A percentile compares a stretch with the other conserved stretches of the same genome.
Conservation (phyloP, 2,329 filamentous ascomycete species). For the Myriosclerotinia curreyana region DNA sequence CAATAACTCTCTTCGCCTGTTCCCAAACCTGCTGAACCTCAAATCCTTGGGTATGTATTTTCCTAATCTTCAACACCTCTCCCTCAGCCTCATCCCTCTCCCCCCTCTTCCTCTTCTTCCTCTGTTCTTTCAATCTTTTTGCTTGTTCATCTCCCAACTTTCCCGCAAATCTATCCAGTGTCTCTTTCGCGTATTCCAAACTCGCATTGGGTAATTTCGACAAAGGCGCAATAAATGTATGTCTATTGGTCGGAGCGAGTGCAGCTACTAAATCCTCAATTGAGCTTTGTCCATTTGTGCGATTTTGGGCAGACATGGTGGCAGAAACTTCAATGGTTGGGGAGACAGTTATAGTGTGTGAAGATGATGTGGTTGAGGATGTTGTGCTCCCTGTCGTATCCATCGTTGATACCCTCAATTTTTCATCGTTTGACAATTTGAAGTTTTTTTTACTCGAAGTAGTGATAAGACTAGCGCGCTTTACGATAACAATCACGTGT, state of each 20-base stretch:
- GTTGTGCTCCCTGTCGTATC: slow-evolving; percentile 46
- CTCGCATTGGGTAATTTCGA: slow-evolving; percentile 64
- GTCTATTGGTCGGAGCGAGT: slow-evolving; percentile 34
- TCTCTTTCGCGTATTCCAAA: slow-evolving; percentile 72
- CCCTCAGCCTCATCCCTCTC: slow-evolving; percentile 47
- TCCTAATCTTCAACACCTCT: slow-evolving; percentile 68
- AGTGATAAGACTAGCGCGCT: slow-evolving; percentile 22
- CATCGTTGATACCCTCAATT: slow-evolving; percentile 29
- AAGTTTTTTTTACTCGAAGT: slow-evolving; percentile 21
- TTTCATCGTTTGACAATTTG: slow-evolving; percentile 18
- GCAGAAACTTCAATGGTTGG: slow-evolving; percentile 40
- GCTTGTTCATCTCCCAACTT: slow-evolving; percentile 72
- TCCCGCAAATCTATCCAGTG: slow-evolving; percentile 73
- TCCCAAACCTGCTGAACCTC: slow-evolving; percentile 90
- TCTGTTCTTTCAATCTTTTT: slow-evolving; percentile 61
- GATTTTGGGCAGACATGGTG: slow-evolving; percentile 39
- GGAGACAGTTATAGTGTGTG: slow-evolving; percentile 58
- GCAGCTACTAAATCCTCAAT: slow-evolving; percentile 32
- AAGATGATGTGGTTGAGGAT: slow-evolving; percentile 62
- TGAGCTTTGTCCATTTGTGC: slow-evolving; percentile 23
- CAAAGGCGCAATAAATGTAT: slow-evolving; percentile 70
- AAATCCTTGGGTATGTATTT: slow-evolving; percentile 83
- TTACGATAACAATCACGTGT: slow-evolving; percentile 24
- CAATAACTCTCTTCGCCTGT: slow-evolving; percentile 81
- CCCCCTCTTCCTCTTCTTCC: slow-evolving; percentile 73